These are phyloP conservation scores for Stenogyne calaminthoides DNA, from an alignment of 305 asterid genomes.

Conservation along the genomic window DNA sequence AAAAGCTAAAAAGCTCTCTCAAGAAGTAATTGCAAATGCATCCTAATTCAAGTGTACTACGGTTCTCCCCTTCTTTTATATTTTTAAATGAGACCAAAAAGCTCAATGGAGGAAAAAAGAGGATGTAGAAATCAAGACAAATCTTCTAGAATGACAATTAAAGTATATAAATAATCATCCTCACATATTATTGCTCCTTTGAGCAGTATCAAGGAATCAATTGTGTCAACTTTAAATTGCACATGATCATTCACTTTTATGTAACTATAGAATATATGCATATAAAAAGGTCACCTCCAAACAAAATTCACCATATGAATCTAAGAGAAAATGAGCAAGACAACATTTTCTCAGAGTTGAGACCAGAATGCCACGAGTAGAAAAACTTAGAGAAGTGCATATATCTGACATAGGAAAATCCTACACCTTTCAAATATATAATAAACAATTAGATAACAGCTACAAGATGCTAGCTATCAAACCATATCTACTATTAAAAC, in stretches of 20 bases:
- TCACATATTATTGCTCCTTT: too few relatives aligned
- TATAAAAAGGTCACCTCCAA: not conserved
- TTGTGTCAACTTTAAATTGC: too few relatives aligned
- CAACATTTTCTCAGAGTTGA: not conserved
- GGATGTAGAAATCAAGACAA: too few relatives aligned
- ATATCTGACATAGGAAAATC: not conserved
- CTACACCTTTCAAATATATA: constrained; percentile 13
- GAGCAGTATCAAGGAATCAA: too few relatives aligned
- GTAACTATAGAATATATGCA: not conserved
- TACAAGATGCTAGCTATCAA: constrained; percentile 6
- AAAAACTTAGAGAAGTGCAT: not conserved
- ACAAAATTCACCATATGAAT: not conserved
- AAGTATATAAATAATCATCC: too few relatives aligned
- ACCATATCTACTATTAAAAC: constrained; percentile 6
- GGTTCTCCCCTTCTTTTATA: too few relatives aligned
- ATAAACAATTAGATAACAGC: constrained; percentile 10
- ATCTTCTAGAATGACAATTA: too few relatives aligned
- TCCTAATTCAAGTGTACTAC: too few relatives aligned
- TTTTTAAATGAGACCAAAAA: too few relatives aligned
- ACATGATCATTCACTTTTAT: not conserved
- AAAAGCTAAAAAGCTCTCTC: too few relatives aligned
- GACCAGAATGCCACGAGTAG: not conserved
- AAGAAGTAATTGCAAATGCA: too few relatives aligned
- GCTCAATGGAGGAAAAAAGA: too few relatives aligned
- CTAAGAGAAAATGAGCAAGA: not conserved